These are phyloP conservation scores for Coemansia sp. DNA, from an alignment of 192 early-diverging fungal genomes.

Conservation along the genomic window DNA sequence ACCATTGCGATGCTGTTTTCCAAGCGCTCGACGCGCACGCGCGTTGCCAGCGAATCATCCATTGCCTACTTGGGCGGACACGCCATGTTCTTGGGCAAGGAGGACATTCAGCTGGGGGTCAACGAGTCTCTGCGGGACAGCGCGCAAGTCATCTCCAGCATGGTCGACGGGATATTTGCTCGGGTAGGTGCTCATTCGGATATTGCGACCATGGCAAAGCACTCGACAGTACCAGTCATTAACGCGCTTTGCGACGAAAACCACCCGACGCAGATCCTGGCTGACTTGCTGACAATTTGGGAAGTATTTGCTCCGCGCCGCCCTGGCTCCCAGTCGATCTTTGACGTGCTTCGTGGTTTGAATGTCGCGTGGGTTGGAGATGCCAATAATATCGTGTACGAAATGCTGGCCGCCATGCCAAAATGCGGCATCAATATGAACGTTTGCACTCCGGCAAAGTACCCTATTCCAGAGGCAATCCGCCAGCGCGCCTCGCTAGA, in stretches of 20 bases:
- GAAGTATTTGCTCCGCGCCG: slow-evolving; percentile 54
- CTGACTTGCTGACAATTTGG: slow-evolving; percentile 93
- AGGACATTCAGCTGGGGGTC: slow-evolving; percentile 95
- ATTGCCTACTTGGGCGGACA: slow-evolving; percentile 91
- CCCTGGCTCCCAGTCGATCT: slow-evolving; percentile 7
- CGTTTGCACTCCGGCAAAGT: slow-evolving; percentile 82
- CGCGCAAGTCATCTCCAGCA: slow-evolving; percentile 84
- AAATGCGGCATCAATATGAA: slow-evolving; percentile 78
- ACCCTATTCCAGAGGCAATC: slow-evolving; percentile 69
- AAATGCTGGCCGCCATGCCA: slow-evolving; percentile 82
- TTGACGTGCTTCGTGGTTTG: slow-evolving; percentile 57
- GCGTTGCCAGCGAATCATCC: slow-evolving; percentile 90
- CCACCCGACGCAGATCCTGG: slow-evolving; percentile 96
- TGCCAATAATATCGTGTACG: slow-evolving; percentile 94
- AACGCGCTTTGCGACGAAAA: slow-evolving; percentile 93
- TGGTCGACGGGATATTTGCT: slow-evolving; percentile 95
- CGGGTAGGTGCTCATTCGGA: slow-evolving; percentile 85
- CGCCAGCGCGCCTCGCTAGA: slow-evolving; percentile 62
- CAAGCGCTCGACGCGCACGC: slow-evolving; percentile 92
- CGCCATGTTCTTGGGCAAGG: slow-evolving; percentile 88
- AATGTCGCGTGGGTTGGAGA: slow-evolving; percentile 98
- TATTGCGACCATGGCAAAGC: slow-evolving; percentile 78
- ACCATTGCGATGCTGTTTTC: slow-evolving; percentile 92
- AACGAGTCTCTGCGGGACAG: slow-evolving; percentile 93
- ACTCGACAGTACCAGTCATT: slow-evolving; percentile 90